These are phyloP conservation scores for Aspergillus alliaceus DNA, from an alignment of 2,329 filamentous ascomycete genomes.

Conservation along the genomic window DNA sequence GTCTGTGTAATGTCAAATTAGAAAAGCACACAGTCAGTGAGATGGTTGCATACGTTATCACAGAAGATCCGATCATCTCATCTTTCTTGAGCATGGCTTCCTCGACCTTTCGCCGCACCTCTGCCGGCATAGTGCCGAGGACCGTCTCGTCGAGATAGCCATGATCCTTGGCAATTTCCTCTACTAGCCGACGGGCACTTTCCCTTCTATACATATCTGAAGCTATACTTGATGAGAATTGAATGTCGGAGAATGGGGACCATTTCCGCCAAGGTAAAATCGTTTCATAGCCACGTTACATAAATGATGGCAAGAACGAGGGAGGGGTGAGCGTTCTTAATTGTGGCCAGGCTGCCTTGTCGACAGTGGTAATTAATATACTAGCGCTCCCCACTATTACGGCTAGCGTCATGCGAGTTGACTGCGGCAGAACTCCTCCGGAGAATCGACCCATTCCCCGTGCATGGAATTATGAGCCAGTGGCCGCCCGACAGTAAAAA, in stretches of 20 bases:
- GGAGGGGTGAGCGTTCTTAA: too few species aligned
- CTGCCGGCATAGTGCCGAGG: not conserved
- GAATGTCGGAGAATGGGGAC: not conserved
- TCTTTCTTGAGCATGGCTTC: slow-evolving; percentile 11
- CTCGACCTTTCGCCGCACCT: slow-evolving; percentile 6
- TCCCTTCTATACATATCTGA: not conserved
- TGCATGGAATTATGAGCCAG: not conserved
- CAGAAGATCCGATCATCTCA: slow-evolving; percentile 11
- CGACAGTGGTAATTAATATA: too few species aligned
- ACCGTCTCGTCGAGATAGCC: slow-evolving; percentile 7
- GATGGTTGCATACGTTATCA: slow-evolving; percentile 7
- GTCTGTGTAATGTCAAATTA: slow-evolving; percentile 3
- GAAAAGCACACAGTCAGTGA: not conserved
- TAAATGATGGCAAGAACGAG: too few species aligned
- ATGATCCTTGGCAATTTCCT: slow-evolving; percentile 4
- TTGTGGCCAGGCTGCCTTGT: too few species aligned
- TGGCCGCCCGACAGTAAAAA: not conserved
- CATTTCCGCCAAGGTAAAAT: too few species aligned
- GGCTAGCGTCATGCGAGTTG: too few species aligned
- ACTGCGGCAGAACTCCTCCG: too few species aligned
- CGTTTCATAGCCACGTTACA: too few species aligned
- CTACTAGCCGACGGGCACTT: slow-evolving; percentile 8
- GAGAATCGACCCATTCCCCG: too few species aligned
- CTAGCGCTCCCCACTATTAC: too few species aligned
- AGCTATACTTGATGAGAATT: not conserved